phyloP scores from a whole-genome alignment of 768 basidiomycete species.

The Phylloporus sp. region DNA sequence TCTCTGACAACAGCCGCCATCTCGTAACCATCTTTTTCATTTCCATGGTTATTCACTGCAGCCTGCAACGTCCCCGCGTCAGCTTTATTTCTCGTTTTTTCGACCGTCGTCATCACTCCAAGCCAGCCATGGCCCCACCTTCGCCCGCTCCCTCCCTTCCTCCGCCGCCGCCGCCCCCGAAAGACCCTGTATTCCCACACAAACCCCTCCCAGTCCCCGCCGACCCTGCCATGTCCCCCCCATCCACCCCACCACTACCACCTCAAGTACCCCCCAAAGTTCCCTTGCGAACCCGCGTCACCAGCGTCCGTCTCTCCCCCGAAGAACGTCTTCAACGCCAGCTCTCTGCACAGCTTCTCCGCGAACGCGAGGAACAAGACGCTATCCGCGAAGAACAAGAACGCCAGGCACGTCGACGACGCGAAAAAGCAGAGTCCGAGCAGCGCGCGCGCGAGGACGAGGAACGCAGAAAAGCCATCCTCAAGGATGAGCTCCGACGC shows the following conservation, averaged over 20 bases:
- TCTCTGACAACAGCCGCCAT: constrained; percentile 8
- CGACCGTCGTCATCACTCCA: constrained; percentile 15
- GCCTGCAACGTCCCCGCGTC: constrained; percentile 9
- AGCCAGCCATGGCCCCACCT: background rate
- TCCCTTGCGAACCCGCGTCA: constrained; percentile 1
- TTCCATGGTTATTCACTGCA: constrained; percentile 12
- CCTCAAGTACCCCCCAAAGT: constrained; percentile 3
- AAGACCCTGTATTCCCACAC: constrained; percentile 6
- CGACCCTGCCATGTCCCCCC: constrained; percentile 2
- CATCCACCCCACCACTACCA: constrained; percentile 1
- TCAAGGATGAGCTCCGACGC: constrained; percentile 41
- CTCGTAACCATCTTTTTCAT: constrained; percentile 9
- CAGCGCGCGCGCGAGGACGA: constrained; percentile 39
- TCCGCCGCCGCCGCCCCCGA: constrained; percentile 22
- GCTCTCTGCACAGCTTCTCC: constrained; percentile 20
- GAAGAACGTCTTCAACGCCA: constrained; percentile 25
- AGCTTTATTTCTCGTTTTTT: constrained; percentile 12
- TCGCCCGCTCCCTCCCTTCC: constrained; percentile 6
- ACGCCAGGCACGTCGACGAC: constrained; percentile 31
- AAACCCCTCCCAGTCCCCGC: constrained; percentile 21
- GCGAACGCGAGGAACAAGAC: constrained; percentile 37
- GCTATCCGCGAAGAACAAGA: constrained; percentile 42
- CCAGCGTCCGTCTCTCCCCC: constrained; percentile 15
- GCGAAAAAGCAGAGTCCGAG: constrained; percentile 18
- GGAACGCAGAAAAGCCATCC: constrained; percentile 35